Base-by-base conservation (phyloP, 441 rosid species). In the Francoa sonchifolia region DNA sequence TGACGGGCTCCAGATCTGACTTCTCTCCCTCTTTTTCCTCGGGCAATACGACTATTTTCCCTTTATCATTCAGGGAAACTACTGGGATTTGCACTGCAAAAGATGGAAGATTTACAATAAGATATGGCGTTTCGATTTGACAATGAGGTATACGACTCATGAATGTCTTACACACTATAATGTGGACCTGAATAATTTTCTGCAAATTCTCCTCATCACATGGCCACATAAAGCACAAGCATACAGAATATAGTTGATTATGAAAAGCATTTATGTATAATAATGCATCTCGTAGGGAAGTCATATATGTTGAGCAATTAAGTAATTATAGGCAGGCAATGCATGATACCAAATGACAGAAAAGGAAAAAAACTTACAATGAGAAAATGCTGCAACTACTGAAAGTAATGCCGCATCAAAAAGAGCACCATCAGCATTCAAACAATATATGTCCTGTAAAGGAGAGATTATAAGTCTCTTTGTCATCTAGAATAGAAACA, bases 351-450 rank as follows among this genome's bases (percentile, higher is more conserved):
- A 32, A 59, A 13, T 32, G 35, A 39, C 0, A 31, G 12, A 35
- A 43, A 37, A 13, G 11, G 10, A 34, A 44, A 40, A 38, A 48
- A 43, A 37, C 76, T 74, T 73, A 86, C 98, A 50, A 58, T 76
- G 75, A 12, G 79, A 69, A 47, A 85, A 73, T 38, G 95, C 85
- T 36, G 93, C 84, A 60, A 77, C 73, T 14, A 90, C 96, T 32
- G 98, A 71, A 37, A 85, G 79, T 65, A 90, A 56, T 39, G 95
- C 96, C 66, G 87, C 79, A 47, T 90, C 98, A 18, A 82, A 90
- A 48, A 90, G 94, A 50, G 90, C 61, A 46, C 96, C 98, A 78
- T 86, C 96, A 30, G 95, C 94, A 65, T 90, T 87, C 59, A 85
- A 59, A 55, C 96, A 90, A 33, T 85, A 80, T 17, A 90, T 70